Base-by-base conservation (phyloP, 768 basidiomycete genomes). In the Serendipita sp. region DNA sequence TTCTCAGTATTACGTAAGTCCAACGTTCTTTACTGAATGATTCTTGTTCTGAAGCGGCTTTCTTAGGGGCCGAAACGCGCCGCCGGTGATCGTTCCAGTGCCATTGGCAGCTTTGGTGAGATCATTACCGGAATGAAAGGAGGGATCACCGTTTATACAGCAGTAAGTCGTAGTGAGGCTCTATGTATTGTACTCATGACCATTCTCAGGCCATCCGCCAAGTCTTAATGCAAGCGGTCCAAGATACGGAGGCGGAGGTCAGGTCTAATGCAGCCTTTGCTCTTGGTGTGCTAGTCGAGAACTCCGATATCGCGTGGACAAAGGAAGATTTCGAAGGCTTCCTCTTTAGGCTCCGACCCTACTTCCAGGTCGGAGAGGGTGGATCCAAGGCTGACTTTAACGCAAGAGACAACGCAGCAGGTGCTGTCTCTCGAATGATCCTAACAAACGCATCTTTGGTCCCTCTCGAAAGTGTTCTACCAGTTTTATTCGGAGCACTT, bases 191-290 rank as follows among this genome's bases (percentile, higher is more conserved):
- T 48, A 36, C 55, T 65, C 70, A 31, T 0, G 6, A 5, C 27
- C 37, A 23, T 23, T 53, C 15, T 23, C 62, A 70, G 68, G 80
- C 82, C 15, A 79, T 99, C 33, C 79, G 93, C 62, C 84, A 89
- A 65, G 81, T 98, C 64, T 88, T 96, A 76, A 86, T 86, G 74
- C 80, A 79, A 63, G 91, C 89, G 6, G 82, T 99, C 13, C 73
- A 80, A 65, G 95, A 98, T 71, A 74, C 78, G 1, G 95, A 97
- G 45, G 76, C 85, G n/a, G 95, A 98, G 74, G 94, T 98, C 6
- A 84, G 89, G 69, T 93, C 91, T 75, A 98, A 98, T 70, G 92
- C 93, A 18, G 92, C 93, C 15, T 99, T 96, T 72, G 95, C 94
- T 37, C 79, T 84, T 37, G 95, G 96, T 65, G 84, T 95, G 45